Base-by-base conservation (phyloP, 148 eudicot genomes). In the Rhododendron ferrugineum region DNA sequence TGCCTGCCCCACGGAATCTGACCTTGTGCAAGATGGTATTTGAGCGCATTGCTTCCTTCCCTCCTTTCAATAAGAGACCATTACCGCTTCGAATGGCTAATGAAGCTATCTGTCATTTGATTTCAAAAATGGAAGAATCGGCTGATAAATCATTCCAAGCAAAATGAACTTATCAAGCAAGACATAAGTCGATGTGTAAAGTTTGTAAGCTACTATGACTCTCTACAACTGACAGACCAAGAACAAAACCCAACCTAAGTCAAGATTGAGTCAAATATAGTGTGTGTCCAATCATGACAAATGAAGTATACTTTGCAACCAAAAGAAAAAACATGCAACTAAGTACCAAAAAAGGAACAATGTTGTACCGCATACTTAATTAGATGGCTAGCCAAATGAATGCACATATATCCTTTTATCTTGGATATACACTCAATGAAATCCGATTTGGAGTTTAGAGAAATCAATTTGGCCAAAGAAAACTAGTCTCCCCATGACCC, bases 31-130 rank as follows among this genome's bases (percentile, higher is more conserved):
- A 85, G 80, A 94, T 91, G 23, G 96, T 92, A 89, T 96, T 96
- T 82, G 99, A 93, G 54, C 93, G 93, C 82, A 84, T 88, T 56
- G 99, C 99, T 85, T 96, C 99, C 84, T 95, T 96, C 85, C 99
- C 99, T 84, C 99, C 99, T 91, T 96, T 96, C 85, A 96, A 86
- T 15, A 96, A 92, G 83, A 96, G 92, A 76, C 99, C 99, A 88
- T 96, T 96, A 82, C 99, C 99, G 87, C 93, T 93, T 30, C 96
- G 93, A 79, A 96, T 91, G 2, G 99, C 99, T 90, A 96, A 87
- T 47, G 99, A 93, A 91, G 97, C 98, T 75, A 96, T 96, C 99
- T 96, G 91, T 85, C 44, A 20, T 83, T 72, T 26, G 32, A 79
- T 34, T 70, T 30, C 32, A 28, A 84, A 74, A 79, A 34, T 37